These are phyloP conservation scores for Luffa aegyptiaca DNA, from an alignment of 306 rosid species.

Conservation along the genomic window DNA sequence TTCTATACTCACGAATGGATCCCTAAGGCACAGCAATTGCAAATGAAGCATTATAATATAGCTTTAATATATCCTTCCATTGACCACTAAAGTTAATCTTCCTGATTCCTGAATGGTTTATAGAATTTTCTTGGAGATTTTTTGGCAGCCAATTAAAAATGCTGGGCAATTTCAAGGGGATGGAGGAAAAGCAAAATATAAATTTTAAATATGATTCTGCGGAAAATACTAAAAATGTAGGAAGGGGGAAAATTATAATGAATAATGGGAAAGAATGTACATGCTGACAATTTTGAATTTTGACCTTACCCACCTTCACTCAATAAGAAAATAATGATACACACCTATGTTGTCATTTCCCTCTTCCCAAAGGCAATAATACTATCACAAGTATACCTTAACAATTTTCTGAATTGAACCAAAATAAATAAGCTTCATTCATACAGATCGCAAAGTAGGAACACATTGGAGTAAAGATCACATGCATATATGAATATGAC, in stretches of 20 bases:
- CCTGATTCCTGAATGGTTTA: background rate
- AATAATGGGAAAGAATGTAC: background rate
- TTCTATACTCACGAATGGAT: background rate
- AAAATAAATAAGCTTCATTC: background rate
- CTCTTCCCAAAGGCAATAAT: background rate
- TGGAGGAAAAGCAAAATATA: background rate
- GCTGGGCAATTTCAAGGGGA: background rate
- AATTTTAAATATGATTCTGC: background rate
- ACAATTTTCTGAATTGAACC: background rate
- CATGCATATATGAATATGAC: constrained; percentile 26
- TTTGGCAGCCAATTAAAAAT: background rate
- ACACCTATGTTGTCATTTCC: background rate
- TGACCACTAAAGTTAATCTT: background rate
- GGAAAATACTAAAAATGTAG: background rate
- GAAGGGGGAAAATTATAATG: background rate
- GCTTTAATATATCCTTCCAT: background rate
- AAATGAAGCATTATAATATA: background rate
- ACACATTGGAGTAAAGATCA: background rate
- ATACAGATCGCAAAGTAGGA: background rate
- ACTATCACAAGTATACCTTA: background rate
- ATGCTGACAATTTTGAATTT: background rate
- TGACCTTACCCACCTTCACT: constrained; percentile 1
- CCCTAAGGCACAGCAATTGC: background rate
- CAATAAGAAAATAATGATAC: background rate
- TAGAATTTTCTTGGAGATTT: background rate